Conservation (phyloP, 2,329 filamentous ascomycete species). For the Colletotrichum filicis region DNA sequence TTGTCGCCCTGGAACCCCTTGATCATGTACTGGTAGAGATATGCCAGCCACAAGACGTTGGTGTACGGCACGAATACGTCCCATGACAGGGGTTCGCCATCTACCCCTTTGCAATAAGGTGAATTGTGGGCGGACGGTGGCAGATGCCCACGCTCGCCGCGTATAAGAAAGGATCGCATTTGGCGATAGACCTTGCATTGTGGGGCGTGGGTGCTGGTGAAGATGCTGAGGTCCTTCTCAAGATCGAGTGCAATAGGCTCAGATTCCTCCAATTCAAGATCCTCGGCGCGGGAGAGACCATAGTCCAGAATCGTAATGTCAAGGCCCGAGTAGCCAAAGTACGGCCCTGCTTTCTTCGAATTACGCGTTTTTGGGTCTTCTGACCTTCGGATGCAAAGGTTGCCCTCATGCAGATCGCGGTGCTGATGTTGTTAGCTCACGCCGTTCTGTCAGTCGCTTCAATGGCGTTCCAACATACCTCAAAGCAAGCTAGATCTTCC, state of each 20-base stretch:
- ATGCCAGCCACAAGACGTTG: constrained; percentile 74
- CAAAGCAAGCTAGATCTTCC: constrained; percentile 68
- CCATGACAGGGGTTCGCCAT: constrained; percentile 63
- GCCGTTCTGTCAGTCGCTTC: not conserved
- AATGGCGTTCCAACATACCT: constrained; percentile 53
- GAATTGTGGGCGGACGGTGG: constrained; percentile 58
- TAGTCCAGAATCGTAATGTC: constrained; percentile 75
- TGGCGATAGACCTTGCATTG: constrained; percentile 72
- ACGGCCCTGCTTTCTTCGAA: constrained; percentile 43
- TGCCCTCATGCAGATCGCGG: constrained; percentile 73
- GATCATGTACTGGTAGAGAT: constrained; percentile 66
- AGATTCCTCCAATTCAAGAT: constrained; percentile 44
- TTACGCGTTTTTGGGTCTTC: constrained; percentile 46
- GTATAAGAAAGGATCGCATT: constrained; percentile 68
- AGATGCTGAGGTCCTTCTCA: constrained; percentile 69
- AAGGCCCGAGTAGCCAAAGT: constrained; percentile 69
- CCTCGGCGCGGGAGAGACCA: constrained; percentile 69
- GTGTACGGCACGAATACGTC: constrained; percentile 67
- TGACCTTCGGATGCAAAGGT: constrained; percentile 66
- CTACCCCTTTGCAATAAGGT: constrained; percentile 51
- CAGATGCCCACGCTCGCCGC: constrained; percentile 61
- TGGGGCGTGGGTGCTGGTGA: constrained; percentile 67
- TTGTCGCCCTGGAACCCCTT: constrained; percentile 58
- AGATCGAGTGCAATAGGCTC: constrained; percentile 65
- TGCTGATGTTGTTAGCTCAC: constrained; percentile 53